Percentiles rank a stretch among this genome's conserved stretches.
These are phyloP conservation scores for Solanum hybrid DNA, from an alignment of 305 asterid species.

Conservation along the genomic window DNA sequence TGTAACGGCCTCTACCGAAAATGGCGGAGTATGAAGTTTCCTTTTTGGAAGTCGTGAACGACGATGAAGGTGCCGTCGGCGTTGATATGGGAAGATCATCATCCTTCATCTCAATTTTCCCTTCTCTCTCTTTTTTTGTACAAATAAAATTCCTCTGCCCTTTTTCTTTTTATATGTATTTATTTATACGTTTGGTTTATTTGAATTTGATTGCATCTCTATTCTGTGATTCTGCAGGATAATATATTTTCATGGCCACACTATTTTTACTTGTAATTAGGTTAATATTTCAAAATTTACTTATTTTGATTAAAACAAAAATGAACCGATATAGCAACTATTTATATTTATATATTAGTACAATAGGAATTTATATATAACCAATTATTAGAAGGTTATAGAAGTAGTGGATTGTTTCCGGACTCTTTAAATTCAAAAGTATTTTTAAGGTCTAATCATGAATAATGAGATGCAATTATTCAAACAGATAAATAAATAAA, in stretches of 20 bases:
- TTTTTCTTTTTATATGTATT: background rate
- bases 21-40: constrained; percentile 13
- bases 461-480: background rate
- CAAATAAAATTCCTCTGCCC: background rate
- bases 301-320: background rate
- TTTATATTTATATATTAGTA: background rate
- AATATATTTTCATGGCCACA: background rate
- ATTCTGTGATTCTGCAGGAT: background rate
- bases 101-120: constrained; percentile 40
- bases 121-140: background rate
- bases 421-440: background rate
- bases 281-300: background rate
- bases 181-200: background rate
- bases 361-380: background rate
- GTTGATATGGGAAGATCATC: constrained; percentile 66
- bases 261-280: background rate
- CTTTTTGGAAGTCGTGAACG: constrained; percentile 20
- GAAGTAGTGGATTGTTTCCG: background rate
- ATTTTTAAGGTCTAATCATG: background rate
- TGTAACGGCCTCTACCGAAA: constrained; percentile 52
- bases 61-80: constrained; percentile 36
- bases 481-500: background rate
- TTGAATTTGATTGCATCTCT: background rate
- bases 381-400: background rate
- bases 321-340: background rate